A percentile compares a stretch with the other conserved stretches of the same genome.
Evolutionary conservation across 163 green algal genomes (phyloP).

Genomic region (Volvox carteri): DNA sequence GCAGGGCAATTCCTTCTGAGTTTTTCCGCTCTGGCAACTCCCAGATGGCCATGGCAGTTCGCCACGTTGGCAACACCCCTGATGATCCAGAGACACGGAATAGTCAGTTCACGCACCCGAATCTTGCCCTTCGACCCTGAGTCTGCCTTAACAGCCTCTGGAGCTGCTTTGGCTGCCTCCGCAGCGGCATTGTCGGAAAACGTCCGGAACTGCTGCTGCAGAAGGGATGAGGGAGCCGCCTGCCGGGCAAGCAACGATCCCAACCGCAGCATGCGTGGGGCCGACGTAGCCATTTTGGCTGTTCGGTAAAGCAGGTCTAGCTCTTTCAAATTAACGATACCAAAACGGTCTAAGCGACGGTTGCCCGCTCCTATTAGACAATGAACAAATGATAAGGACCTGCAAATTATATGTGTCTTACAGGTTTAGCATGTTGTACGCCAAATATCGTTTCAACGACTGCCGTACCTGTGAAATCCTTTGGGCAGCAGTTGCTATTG

Average conservation of each 20-base stretch:
- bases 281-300: slow-evolving; percentile 12
- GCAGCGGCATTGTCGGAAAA: slow-evolving; percentile 48
- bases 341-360: no score
- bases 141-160: slow-evolving; percentile 29
- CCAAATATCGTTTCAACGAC: no score
- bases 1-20: no score
- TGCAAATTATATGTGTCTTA: no score
- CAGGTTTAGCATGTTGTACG: no score
- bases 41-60: neutral
- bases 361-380: no score
- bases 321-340: no score
- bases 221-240: neutral
- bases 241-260: slow-evolving; percentile 25
- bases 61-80: slow-evolving; percentile 27
- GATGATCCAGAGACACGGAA: neutral
- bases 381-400: no score
- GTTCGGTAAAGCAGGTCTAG: no score
- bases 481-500: no score
- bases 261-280: slow-evolving; percentile 16
- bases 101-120: neutral
- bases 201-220: slow-evolving; percentile 26
- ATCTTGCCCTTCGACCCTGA: slow-evolving; percentile 5
- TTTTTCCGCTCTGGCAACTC: no score
- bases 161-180: slow-evolving; percentile 8
- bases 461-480: no score